phyloP scores from a whole-genome alignment of 164 flowering plant species.

The Berberis thunbergii region DNA sequence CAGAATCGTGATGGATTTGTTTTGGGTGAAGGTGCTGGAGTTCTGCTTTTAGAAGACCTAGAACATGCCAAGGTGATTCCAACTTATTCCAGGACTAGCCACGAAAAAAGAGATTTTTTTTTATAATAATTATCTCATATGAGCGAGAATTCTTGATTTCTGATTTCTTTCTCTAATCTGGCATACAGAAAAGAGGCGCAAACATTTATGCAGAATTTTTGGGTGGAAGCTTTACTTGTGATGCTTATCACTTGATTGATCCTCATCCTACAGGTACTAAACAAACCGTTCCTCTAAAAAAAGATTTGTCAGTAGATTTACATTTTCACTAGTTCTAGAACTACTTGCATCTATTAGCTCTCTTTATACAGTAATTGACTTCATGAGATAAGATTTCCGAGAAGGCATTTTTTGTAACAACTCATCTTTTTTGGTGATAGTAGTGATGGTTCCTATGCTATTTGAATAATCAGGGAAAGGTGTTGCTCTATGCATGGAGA shows the following conservation, averaged over 20 bases:
- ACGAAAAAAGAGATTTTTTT: background rate
- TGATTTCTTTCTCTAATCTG: constrained; percentile 4
- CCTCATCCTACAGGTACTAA: constrained; percentile 81
- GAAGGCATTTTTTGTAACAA: too few relatives aligned
- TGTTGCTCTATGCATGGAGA: constrained; percentile 75
- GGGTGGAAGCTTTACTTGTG: constrained; percentile 90
- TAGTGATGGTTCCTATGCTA: background rate
- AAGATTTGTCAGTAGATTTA: too few relatives aligned
- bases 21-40: constrained; percentile 97
- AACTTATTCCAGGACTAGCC: background rate
- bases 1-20: constrained; percentile 97
- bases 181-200: constrained; percentile 73
- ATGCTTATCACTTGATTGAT: constrained; percentile 96
- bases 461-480: constrained; percentile 50
- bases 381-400: too few relatives aligned
- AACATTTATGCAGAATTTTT: constrained; percentile 89
- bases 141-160: background rate
- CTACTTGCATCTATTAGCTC: too few relatives aligned
- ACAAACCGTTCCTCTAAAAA: background rate
- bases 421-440: too few relatives aligned
- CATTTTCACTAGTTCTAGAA: too few relatives aligned
- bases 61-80: constrained; percentile 83
- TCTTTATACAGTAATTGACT: too few relatives aligned
- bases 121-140: background rate
- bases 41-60: constrained; percentile 76